Conservation (phyloP, 139 green algal genomes). For the Edaphochlamys debaryana region DNA sequence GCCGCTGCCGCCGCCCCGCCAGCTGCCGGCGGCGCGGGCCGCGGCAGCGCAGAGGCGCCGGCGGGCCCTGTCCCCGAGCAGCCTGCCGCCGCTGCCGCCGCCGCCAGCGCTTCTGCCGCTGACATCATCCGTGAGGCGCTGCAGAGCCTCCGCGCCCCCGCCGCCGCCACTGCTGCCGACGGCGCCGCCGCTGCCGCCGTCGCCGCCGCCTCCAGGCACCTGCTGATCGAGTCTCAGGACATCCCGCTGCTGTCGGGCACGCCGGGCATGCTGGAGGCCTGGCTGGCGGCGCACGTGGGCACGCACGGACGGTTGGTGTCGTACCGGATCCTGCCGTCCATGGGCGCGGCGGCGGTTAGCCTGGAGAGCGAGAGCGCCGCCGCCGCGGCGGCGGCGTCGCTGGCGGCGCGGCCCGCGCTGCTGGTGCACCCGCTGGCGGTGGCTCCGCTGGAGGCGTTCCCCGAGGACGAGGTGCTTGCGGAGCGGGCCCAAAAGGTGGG, state of each 20-base stretch:
- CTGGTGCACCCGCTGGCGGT: conserved; percentile 36
- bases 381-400: background rate
- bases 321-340: conserved; percentile 26
- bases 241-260: conserved; percentile 29
- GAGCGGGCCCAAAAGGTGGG: background rate
- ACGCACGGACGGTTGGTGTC: background rate
- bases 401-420: conserved; percentile 3
- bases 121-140: background rate
- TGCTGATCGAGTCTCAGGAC: conserved; percentile 29
- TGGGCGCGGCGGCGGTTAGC: conserved; percentile 9
- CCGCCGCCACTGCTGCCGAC: background rate
- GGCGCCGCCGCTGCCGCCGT: background rate
- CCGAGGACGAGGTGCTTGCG: conserved; percentile 19
- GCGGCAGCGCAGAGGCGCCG: background rate
- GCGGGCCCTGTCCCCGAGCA: background rate
- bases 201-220: background rate
- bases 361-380: background rate
- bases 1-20: background rate
- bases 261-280: conserved; percentile 41
- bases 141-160: background rate
- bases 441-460: conserved; percentile 18
- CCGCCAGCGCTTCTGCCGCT: background rate
- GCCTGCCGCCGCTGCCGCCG: background rate
- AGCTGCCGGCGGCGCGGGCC: too few species aligned
- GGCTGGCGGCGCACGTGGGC: conserved; percentile 30